phyloP scores from a whole-genome alignment of 1,284 basidiomycete species.

The Rhodotorula glutinis region DNA sequence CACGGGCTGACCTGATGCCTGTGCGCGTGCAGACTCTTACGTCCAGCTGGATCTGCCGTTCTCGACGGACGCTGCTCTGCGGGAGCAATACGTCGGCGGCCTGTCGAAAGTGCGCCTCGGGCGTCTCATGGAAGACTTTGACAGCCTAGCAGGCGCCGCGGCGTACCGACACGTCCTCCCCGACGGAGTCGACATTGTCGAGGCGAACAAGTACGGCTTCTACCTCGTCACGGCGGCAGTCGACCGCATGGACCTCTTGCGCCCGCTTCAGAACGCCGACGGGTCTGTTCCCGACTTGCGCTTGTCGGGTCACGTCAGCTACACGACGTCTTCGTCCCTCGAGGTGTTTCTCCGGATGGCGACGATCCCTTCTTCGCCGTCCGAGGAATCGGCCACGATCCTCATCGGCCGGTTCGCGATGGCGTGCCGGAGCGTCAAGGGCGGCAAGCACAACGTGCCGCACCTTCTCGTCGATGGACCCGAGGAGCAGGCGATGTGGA shows the following conservation, averaged over 20 bases:
- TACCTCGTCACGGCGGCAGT: constrained; percentile 51
- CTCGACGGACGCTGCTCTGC: constrained; percentile 43
- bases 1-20: too few species aligned
- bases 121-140: constrained; percentile 49
- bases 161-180: constrained; percentile 49
- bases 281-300: constrained; percentile 41
- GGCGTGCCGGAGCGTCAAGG: constrained; percentile 44
- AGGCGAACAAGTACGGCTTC: constrained; percentile 43
- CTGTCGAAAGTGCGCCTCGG: constrained; percentile 47
- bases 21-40: constrained; percentile 43
- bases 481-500: constrained; percentile 45
- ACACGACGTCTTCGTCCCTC: constrained; percentile 46
- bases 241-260: constrained; percentile 45
- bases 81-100: constrained; percentile 48
- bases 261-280: constrained; percentile 40
- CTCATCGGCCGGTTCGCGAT: constrained; percentile 50
- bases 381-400: constrained; percentile 41
- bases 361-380: constrained; percentile 40
- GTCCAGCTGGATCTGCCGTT: constrained; percentile 47
- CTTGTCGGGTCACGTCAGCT: constrained; percentile 41
- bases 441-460: constrained; percentile 43
- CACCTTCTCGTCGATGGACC: constrained; percentile 42
- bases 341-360: constrained; percentile 49
- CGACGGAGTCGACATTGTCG: constrained; percentile 38
- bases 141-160: constrained; percentile 46